Evolutionary conservation across 169 alveolate species (phyloP), one percentile per base, ranked within the genome.

Genomic region (Fabrea salina): DNA sequence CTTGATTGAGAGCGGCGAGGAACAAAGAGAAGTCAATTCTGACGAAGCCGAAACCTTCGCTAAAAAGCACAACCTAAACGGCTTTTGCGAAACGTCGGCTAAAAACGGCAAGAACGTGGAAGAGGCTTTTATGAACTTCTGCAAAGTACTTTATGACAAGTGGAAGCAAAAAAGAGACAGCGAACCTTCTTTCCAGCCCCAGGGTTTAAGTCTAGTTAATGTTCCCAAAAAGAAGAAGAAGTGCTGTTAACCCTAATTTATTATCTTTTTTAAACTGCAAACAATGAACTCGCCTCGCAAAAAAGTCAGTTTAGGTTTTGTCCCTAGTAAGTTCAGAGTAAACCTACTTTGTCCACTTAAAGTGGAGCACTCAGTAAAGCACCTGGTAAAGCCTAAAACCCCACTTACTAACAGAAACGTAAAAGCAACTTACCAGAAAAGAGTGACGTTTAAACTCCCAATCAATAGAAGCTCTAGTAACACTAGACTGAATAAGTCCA

Each of bases 1-100:
- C 83, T 87, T 96, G 47, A 95, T 96, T 53, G 97, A 95, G 35
- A 88, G 91, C 37, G 96, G 96, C 78, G 96, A 97, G 37, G 82
- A 87, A 27, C 83, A 82, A 49, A 84, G 99, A 75, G 97, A 97
- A 91, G 99, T 77, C 13, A 41, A 49, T 25, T 5, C 13, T 8
- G 49, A 77, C 22, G 79, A 77, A 61, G 84, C 47, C 4, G n/a
- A 43, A 47, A 61, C 59, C 1, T 61, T 61, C 19, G 78, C 25
- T 30, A 3, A 77, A 35, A 50, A 64, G 22, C 32, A 77, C 47
- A 35, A 59, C 6, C 37, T 77, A 11, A n/a, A 37, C 47, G 78
- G 78, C 30, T 77, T 77, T 64, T 33, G 16, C 3, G 84, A 77
- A 64, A 77, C 84, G 16, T 77, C 84, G 22, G 84, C 84, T n/a